These are phyloP conservation scores for Zangia roseola DNA, from an alignment of 768 basidiomycete species.

Conservation along the genomic window DNA sequence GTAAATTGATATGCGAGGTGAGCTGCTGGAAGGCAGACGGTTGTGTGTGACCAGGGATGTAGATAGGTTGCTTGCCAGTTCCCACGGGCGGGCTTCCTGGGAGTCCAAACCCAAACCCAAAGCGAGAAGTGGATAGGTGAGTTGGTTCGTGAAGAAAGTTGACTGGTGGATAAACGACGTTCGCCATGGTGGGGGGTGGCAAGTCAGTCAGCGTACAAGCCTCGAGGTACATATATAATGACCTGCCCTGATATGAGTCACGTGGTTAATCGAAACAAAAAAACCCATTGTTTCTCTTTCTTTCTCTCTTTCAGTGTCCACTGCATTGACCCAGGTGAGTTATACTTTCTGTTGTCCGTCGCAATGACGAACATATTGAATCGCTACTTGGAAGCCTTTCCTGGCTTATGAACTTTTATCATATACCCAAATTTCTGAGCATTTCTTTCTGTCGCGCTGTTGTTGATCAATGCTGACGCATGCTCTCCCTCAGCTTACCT, in stretches of 20 bases:
- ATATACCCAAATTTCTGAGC: slow-evolving; percentile 96
- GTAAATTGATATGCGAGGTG: slow-evolving; percentile 49
- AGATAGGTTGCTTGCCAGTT: slow-evolving; percentile 46
- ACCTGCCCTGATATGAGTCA: slow-evolving; percentile 38
- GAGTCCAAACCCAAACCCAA: slow-evolving; percentile 75
- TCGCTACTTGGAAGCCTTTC: slow-evolving; percentile 80
- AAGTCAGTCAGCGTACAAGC: slow-evolving; percentile 15
- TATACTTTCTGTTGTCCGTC: slow-evolving; percentile 9
- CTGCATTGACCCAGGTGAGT: slow-evolving; percentile 34
- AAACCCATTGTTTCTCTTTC: slow-evolving; percentile 13
- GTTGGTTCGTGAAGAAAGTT: slow-evolving; percentile 61
- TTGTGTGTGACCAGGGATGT: slow-evolving; percentile 38
- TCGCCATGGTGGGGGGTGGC: slow-evolving; percentile 56
- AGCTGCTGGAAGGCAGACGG: slow-evolving; percentile 55
- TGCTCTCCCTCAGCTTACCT: background rate
- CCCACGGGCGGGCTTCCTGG: slow-evolving; percentile 41
- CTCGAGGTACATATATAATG: slow-evolving; percentile 12
- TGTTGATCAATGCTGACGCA: slow-evolving; percentile 12
- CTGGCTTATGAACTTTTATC: slow-evolving; percentile 62
- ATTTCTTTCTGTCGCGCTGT: slow-evolving; percentile 9
- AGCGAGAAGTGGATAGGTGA: slow-evolving; percentile 58
- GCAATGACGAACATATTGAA: slow-evolving; percentile 71
- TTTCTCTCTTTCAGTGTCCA: background rate
- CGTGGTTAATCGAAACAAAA: slow-evolving; percentile 30
- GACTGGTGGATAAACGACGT: slow-evolving; percentile 65